Evolutionary conservation across 768 basidiomycete genomes (phyloP), one percentile per base, ranked within the genome.

Genomic region (Dacryopinax spathularia): DNA sequence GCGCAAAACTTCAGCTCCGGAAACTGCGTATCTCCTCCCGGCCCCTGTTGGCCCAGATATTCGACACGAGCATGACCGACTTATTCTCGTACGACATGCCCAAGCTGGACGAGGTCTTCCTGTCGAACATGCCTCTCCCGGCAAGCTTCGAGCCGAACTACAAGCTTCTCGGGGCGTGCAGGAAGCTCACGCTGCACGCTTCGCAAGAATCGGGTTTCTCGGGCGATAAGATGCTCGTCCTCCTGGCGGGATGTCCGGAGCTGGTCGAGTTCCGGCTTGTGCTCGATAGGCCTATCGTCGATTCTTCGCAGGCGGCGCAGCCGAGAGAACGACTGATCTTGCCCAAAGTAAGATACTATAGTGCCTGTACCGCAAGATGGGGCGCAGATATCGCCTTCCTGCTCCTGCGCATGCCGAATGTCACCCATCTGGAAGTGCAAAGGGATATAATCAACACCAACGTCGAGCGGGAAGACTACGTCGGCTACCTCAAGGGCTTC

Each of bases 401-500:
- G 7, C 29, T 56, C 13, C 48, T 56, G 22, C 48, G 48, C 18
- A 56, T 29, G 2, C 48, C 48, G 25, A 15, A 13, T 18, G 25
- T 56, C 7, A 56, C 48, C 22, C 48, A 56, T 18, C 48, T 56
- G 5, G 48, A 25, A 56, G 48, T 56, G 9, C 48, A 56, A 29
- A 22, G 48, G 5, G 48, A 56, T 31, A 56, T 31, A 22, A 56
- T 56, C 25, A 56, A 56, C 25, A 29, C 48, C 3, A 56, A 56
- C 20, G 48, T 56, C 18, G 48, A 56, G 48, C 48, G 48, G 7
- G 48, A 56, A 56, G 48, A 56, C 48, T 56, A 56, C 25, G 48
- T 56, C 6, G 48, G 48, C 22, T 56, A 29, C 25, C 29, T 56
- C 25, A 56, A 56, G 48, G 5, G 31, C 9, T 56, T 27, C 48